Base-by-base conservation (phyloP, 805 yeast species). In the Candida montana region DNA sequence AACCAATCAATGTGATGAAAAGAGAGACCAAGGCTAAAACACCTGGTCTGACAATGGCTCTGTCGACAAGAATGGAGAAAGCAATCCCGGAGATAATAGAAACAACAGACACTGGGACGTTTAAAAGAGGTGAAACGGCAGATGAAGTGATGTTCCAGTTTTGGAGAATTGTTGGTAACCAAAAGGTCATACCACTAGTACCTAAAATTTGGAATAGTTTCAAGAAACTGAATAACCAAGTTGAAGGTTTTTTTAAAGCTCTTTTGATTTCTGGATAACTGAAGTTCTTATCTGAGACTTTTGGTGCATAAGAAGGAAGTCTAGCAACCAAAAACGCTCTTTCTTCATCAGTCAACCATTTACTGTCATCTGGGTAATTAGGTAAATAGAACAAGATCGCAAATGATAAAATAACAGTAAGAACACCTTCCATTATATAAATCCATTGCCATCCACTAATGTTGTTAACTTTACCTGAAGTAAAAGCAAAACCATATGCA, bases 361-460 rank as follows among this genome's bases (percentile, higher is more conserved):
- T 43, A 7, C 45, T 41, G 7, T 46, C 36, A 27, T 53, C 51
- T 12, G 57, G 57, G 30, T 34, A 51, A 32, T 53, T 48, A 31
- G 57, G 57, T 6, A 53, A 19, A 3, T 39, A 21, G 29, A 26
- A 43, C 17, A 46, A 33, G 2, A 42, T 12, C 1, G 37, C 3
- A 24, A 46, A 18, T 1, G 52, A 44, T 10, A 45, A 40, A 6
- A 43, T 6, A 3, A 50, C 43, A 4, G 55, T 51, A 13, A 46
- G 10, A 12, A 39, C 21, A 11, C 57, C 57, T 40, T 53, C 54
- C 5, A 44, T 10, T n/a, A 53, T 36, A 40, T 47, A 53, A 39
- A 51, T 40, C 52, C 52, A 53, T 41, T 45, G 39, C 55, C 55
- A 53, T 2, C 47, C 49, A 24, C 39, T 37, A 13, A 45, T 31